phyloP scores from a whole-genome alignment of 352 stramenopile genomes.

The Elongisporangium anandrum region DNA sequence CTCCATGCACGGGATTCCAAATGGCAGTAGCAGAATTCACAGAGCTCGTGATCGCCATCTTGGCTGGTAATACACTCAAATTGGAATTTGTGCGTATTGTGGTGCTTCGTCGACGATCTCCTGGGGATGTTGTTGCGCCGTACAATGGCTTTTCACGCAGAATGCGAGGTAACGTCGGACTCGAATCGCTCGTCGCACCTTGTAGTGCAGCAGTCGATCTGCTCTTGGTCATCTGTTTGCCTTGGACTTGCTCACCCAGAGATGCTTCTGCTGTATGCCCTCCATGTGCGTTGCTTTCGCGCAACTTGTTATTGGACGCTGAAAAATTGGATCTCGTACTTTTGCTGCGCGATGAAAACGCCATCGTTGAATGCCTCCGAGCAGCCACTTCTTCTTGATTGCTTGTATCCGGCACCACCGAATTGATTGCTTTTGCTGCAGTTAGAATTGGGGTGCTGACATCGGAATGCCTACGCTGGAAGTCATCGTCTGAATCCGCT shows the following conservation, averaged over 20 bases:
- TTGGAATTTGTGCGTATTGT: not conserved
- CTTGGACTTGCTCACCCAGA: too few species aligned
- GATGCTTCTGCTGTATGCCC: too few species aligned
- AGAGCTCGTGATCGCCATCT: not conserved
- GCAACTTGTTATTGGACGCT: too few species aligned
- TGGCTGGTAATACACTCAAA: not conserved
- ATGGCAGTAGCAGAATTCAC: conserved; percentile 15
- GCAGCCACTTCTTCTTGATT: not conserved
- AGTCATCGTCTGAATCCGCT: conserved; percentile 2
- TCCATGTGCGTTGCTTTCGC: too few species aligned
- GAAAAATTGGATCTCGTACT: too few species aligned
- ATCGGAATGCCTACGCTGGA: conserved; percentile 6
- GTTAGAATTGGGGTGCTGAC: not conserved
- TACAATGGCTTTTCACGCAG: not conserved
- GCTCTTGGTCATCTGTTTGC: not conserved
- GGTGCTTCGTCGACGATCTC: not conserved
- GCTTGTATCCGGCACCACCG: not conserved
- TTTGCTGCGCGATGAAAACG: not conserved
- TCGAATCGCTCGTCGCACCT: not conserved
- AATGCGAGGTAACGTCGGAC: not conserved
- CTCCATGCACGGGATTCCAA: conserved; percentile 70
- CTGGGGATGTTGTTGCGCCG: not conserved
- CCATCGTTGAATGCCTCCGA: not conserved
- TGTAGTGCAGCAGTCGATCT: not conserved
- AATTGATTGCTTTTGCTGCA: not conserved